Base-by-base conservation (phyloP, 805 yeast genomes). In the Nakazawaea holstii region DNA sequence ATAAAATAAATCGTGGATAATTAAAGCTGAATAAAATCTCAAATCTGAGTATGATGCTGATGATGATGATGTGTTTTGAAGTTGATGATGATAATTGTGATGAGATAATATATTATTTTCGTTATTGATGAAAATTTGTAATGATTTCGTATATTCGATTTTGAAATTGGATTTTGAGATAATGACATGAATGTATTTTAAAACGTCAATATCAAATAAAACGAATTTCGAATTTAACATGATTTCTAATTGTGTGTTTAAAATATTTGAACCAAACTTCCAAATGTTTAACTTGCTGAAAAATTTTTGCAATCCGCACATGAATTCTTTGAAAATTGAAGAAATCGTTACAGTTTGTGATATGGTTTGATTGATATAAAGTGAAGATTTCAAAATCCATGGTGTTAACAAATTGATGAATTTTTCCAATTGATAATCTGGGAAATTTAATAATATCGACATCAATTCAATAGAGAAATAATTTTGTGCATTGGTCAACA, bases 211-310 rank as follows among this genome's bases (percentile, higher is more conserved):
- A 27, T 70, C 53, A 11, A 54, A 20, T 3, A 20, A 52, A 1
- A 77, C 56, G 84, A 89, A 84, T 32, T 59, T 54, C 2, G 65
- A 62, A 1, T 67, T 67, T 28, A 84, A 66, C 9, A 84, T 56
- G 3, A 76, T 87, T 58, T 86, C 90, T 29, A 84, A 58, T 50
- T 85, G 87, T 0, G 92, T 68, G 52, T 83, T 80, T 11, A 84
- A 50, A 45, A 81, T 66, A 6, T 71, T 53, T 8, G 84, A 74
- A 5, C 80, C 68, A 6, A 61, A 43, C 3, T 62, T 59, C 71
- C 79, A 68, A 13, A 74, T 44, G 4, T 69, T 55, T 6, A 55
- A 35, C 1, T 51, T 51, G 20, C 53, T 48, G 0, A 67, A 41
- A 3, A 81, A 59, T 0, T 49, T 43, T 30, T 63, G 59, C 47